Conservation (phyloP, 148 eudicot genomes). For the Drosera capensis region DNA sequence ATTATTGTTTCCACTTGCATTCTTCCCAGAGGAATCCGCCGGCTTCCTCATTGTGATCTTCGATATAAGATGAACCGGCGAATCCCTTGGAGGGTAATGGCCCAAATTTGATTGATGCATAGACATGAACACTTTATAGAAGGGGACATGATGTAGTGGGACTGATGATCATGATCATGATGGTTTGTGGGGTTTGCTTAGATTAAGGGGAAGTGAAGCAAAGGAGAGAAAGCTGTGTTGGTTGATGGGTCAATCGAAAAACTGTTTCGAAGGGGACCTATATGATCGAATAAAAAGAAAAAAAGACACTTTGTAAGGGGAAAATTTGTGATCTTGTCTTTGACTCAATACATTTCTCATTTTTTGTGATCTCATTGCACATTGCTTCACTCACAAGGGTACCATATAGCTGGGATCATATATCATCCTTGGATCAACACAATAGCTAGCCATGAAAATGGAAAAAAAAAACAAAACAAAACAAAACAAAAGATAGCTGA, state of each 20-base stretch:
- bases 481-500: too few species aligned
- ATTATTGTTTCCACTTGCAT: background rate
- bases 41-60: conserved; percentile 43
- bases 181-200: conserved; percentile 49
- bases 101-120: conserved; percentile 16
- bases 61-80: background rate
- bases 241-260: conserved; percentile 1
- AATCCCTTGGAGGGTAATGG: background rate
- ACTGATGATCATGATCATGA: conserved; percentile 34
- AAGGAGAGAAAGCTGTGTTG: conserved; percentile 8
- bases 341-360: background rate
- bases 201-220: conserved; percentile 35
- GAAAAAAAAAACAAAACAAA: too few species aligned
- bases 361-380: background rate
- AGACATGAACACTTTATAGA: conserved; percentile 21
- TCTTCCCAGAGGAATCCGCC: conserved; percentile 16
- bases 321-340: background rate
- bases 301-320: background rate
- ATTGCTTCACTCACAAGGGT: background rate
- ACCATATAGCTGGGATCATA: too few species aligned
- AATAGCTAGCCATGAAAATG: too few species aligned
- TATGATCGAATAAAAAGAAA: background rate
- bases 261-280: background rate
- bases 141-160: conserved; percentile 10
- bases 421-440: background rate